Evolutionary conservation across 768 basidiomycete species (phyloP).

Genomic region (Panellus pusillus): DNA sequence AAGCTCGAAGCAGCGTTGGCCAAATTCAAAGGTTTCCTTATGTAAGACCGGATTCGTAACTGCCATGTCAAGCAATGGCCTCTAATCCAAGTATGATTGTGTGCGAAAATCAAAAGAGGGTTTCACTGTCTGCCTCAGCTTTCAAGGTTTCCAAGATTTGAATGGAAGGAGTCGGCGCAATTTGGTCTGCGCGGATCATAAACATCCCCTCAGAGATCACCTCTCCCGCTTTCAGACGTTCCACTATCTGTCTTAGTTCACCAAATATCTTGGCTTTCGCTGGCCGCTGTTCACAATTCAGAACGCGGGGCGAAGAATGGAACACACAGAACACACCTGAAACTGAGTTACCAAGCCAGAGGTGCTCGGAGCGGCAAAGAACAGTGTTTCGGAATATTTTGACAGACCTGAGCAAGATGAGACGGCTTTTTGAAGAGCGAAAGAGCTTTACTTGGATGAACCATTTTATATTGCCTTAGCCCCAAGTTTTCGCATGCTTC

Average conservation of each 20-base stretch:
- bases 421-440: not conserved
- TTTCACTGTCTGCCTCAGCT: not conserved
- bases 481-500: conserved; percentile 33
- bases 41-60: too few species aligned
- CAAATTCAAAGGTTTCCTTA: too few species aligned
- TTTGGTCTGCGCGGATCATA: conserved; percentile 7
- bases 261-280: conserved; percentile 18
- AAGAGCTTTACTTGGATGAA: conserved; percentile 29
- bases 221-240: conserved; percentile 11
- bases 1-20: too few species aligned
- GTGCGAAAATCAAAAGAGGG: not conserved
- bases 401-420: not conserved
- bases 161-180: not conserved
- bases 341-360: conserved; percentile 74
- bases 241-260: conserved; percentile 13
- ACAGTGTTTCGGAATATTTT: conserved; percentile 51
- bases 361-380: conserved; percentile 77
- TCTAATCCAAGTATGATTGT: too few species aligned
- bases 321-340: conserved; percentile 47
- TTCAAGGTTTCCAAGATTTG: not conserved
- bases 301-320: not conserved
- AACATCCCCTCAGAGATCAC: conserved; percentile 2
- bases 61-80: too few species aligned
- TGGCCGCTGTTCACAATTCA: conserved; percentile 2
- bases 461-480: conserved; percentile 52